phyloP scores from a whole-genome alignment of 371 early-diverging fungal genomes.

The Mucor mucedo region DNA sequence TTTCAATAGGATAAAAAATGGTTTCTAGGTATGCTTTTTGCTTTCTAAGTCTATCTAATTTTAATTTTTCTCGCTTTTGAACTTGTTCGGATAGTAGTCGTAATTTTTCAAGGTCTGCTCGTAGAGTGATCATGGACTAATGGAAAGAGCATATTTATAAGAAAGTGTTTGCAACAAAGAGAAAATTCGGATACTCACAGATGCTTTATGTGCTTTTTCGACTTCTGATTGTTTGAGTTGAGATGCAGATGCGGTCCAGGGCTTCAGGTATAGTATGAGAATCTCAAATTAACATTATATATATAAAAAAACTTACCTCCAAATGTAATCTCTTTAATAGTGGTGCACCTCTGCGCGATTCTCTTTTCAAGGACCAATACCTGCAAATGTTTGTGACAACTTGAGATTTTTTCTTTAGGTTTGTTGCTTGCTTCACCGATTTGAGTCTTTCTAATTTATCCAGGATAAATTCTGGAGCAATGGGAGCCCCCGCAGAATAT shows the following conservation, averaged over 20 bases:
- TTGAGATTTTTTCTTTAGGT: constrained; percentile 55
- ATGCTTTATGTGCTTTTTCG: constrained; percentile 70
- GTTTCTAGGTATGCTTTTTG: constrained; percentile 73
- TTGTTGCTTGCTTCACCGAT: constrained; percentile 44
- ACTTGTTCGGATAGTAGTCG: constrained; percentile 87
- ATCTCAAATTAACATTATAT: not conserved
- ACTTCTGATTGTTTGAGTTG: constrained; percentile 82
- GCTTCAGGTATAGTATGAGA: constrained; percentile 46
- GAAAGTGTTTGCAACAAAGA: not conserved
- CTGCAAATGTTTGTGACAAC: constrained; percentile 74
- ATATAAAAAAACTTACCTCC: constrained; percentile 62
- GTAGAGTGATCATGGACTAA: constrained; percentile 59
- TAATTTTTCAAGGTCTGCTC: constrained; percentile 88
- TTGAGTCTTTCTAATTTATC: constrained; percentile 61
- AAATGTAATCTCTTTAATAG: constrained; percentile 93
- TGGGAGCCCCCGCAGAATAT: constrained; percentile 62
- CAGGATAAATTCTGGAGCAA: constrained; percentile 74
- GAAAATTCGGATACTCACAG: constrained; percentile 32
- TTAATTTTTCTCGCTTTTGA: constrained; percentile 85
- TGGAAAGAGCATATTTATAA: not conserved
- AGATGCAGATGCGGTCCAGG: constrained; percentile 93
- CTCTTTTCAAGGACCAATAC: constrained; percentile 96
- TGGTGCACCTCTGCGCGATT: constrained; percentile 87
- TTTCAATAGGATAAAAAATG: constrained; percentile 75
- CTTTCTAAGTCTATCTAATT: constrained; percentile 65